Evolutionary conservation across 75 land plant genomes (phyloP).

Genomic region (Azolla pinnata): DNA sequence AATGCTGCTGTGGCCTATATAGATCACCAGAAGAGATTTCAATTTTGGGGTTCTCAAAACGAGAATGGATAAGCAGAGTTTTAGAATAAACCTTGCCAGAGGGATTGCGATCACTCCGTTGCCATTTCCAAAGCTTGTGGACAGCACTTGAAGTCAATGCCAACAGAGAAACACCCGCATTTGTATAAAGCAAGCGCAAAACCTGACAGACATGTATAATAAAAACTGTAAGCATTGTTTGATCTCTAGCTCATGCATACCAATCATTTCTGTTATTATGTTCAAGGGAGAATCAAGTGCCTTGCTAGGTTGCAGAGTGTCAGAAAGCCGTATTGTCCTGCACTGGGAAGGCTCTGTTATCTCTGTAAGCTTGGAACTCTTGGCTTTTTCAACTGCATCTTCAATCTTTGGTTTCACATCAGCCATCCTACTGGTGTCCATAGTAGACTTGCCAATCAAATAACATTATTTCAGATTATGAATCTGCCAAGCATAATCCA

Average conservation of each 20-base stretch:
- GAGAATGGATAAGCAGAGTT: no score
- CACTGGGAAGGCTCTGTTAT: slow-evolving; percentile 18
- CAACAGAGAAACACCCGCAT: slow-evolving; percentile 55
- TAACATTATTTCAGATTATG: not conserved
- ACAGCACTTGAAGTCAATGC: slow-evolving; percentile 54
- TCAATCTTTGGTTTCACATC: slow-evolving; percentile 8
- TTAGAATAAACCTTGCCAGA: slow-evolving; percentile 47
- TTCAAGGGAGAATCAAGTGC: slow-evolving; percentile 13
- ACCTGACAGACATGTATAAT: slow-evolving; percentile 19
- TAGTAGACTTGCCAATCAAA: not conserved
- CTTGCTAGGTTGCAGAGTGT: slow-evolving; percentile 31
- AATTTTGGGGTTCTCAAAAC: no score
- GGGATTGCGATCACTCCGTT: slow-evolving; percentile 40
- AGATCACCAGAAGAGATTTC: not conserved
- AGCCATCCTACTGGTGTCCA: not conserved
- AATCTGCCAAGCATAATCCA: no score
- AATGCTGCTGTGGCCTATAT: slow-evolving; percentile 51
- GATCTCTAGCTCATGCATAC: not conserved
- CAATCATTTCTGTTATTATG: no score
- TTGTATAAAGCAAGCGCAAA: slow-evolving; percentile 53
- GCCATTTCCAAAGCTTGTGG: slow-evolving; percentile 74
- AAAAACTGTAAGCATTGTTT: not conserved
- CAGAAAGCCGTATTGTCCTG: slow-evolving; percentile 19
- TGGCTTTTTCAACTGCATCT: slow-evolving; percentile 13
- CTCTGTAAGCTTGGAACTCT: slow-evolving; percentile 15